These are phyloP conservation scores for Corrigiola litoralis DNA, from an alignment of 179 eudicot genomes.

Conservation along the genomic window DNA sequence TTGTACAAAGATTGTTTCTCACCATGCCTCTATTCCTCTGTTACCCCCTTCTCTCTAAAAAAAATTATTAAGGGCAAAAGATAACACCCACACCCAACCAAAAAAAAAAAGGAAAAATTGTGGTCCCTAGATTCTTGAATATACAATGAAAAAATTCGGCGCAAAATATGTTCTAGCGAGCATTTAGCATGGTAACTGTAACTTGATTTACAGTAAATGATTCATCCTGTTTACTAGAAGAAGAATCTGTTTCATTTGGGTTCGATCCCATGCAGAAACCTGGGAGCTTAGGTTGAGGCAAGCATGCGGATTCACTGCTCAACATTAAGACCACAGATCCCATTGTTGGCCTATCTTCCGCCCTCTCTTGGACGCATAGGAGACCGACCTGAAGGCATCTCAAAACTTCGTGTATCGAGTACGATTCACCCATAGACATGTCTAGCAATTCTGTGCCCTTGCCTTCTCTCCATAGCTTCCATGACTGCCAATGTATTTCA, in stretches of 20 bases:
- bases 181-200: slow-evolving; percentile 44
- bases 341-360: slow-evolving; percentile 59
- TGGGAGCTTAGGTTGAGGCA: slow-evolving; percentile 47
- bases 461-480: slow-evolving; percentile 55
- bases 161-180: slow-evolving; percentile 25
- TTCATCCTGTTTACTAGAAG: slow-evolving; percentile 42
- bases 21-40: not conserved
- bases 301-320: slow-evolving; percentile 34
- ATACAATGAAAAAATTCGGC: not conserved
- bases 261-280: slow-evolving; percentile 52
- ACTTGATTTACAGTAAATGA: slow-evolving; percentile 47
- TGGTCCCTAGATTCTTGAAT: not conserved
- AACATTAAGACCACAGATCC: slow-evolving; percentile 42
- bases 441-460: slow-evolving; percentile 42
- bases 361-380: slow-evolving; percentile 46
- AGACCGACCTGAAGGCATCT: slow-evolving; percentile 38
- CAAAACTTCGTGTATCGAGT: slow-evolving; percentile 30
- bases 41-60: not conserved
- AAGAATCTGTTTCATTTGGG: slow-evolving; percentile 33
- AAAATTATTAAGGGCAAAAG: not conserved
- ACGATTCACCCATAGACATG: slow-evolving; percentile 19
- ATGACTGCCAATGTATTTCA: slow-evolving; percentile 41
- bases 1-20: not conserved
- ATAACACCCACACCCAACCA: not conserved
- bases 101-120: slow-evolving; percentile 1